Base-by-base conservation (phyloP, 306 rosid genomes). In the Quillaja saponaria region DNA sequence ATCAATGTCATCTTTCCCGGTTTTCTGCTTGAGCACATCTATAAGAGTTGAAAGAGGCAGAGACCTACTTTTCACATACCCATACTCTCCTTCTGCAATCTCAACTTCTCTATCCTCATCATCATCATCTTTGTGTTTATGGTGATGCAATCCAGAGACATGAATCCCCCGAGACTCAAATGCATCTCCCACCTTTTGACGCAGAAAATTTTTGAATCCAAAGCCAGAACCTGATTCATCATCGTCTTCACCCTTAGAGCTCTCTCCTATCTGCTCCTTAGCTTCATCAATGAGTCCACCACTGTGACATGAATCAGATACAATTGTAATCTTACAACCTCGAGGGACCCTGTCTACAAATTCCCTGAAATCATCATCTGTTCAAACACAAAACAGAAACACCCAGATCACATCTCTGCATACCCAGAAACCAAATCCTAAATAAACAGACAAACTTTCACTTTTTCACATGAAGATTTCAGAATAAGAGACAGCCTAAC, bases 21-120 rank as follows among this genome's bases (percentile, higher is more conserved):
- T 92, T 71, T 86, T 84, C 76, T 92, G 94, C 87, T 92, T 81
- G 12, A 92, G 90, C 25, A 92, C 75, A 0, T 92, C 99, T n/a
- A 92, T 83, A 10, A 89, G 87, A 31, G 96, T 89, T 1, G 94
- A 70, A 14, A 87, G 83, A 0, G 99, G 96, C 49, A 92, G 73
- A 7, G 90, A 83, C 60, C 73, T 79, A 18, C 67, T 80, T 53
- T 81, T 92, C 20, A 86, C 81, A 51, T 61, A 50, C 51, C 58
- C 72, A 40, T 58, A 17, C 49, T 72, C 78, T 5, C 83, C 94
- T 6, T 67, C 46, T 13, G 78, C 72, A 60, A 76, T 71, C 17
- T 86, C 87, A 12, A 60, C 1, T 48, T 78, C 95, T 62, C 82
- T 71, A 33, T 69, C 79, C 38, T 66, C 68, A 34, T 11, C 79